Evolutionary conservation across 2,329 filamentous ascomycete genomes (phyloP).

Genomic region (Trichophyton equinum): DNA sequence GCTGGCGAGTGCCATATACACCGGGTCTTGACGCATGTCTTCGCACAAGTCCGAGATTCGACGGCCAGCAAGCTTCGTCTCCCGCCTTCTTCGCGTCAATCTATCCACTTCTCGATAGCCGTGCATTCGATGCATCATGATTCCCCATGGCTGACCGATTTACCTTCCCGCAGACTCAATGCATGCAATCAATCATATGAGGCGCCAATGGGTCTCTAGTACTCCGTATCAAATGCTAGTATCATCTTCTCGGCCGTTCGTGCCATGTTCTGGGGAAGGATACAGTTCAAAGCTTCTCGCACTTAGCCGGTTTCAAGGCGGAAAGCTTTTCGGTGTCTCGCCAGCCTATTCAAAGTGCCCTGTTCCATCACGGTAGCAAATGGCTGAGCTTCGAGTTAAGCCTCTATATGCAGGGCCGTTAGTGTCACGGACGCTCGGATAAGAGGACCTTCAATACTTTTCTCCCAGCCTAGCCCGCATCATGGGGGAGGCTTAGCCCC

Average conservation of each 20-base stretch:
- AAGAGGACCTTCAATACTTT: neutral
- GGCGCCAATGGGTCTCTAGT: neutral
- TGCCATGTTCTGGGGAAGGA: neutral
- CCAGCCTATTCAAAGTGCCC: neutral
- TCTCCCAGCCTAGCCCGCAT: neutral
- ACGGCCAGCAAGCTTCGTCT: neutral
- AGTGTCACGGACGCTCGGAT: neutral
- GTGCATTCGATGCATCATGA: neutral
- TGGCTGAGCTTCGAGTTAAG: constrained; percentile 2
- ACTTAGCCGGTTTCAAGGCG: neutral
- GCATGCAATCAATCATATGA: neutral
- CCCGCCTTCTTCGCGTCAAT: neutral
- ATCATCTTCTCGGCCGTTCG: neutral
- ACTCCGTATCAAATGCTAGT: neutral
- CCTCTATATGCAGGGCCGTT: constrained; percentile 2
- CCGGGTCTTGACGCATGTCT: neutral
- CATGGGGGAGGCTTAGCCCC: constrained; percentile 1
- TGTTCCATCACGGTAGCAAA: neutral
- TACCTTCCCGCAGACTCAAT: neutral
- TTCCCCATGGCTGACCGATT: neutral
- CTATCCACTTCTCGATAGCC: neutral
- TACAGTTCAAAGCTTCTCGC: neutral
- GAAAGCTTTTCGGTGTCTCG: neutral
- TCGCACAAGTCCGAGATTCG: constrained; percentile 2
- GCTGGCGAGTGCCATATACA: neutral